These are phyloP conservation scores for Ailanthus altissimus DNA, from an alignment of 345 rosid species.

Conservation along the genomic window DNA sequence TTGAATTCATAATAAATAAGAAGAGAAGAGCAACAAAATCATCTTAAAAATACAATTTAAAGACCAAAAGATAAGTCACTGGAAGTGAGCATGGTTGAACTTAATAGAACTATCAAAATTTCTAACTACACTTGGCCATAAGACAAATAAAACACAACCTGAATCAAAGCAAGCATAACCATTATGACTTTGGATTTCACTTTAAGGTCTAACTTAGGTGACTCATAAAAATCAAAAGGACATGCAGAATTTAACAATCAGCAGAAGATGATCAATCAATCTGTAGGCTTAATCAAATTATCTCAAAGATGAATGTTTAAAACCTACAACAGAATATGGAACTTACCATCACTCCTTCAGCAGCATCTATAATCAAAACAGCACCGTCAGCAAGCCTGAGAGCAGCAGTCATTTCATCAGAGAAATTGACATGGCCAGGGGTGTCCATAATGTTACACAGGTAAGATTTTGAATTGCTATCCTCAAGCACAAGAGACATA, in stretches of 20 bases:
- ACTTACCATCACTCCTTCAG: constrained; percentile 79
- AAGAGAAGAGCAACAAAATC: background rate
- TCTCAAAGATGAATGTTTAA: background rate
- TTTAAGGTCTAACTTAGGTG: background rate
- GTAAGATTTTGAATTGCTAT: constrained; percentile 86
- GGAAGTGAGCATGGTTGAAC: background rate
- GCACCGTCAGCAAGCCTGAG: constrained; percentile 95
- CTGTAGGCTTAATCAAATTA: background rate
- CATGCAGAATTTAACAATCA: constrained; percentile 7
- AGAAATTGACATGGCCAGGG: constrained; percentile 89
- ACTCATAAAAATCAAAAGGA: constrained; percentile 11
- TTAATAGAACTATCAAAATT: background rate
- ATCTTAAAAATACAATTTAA: constrained; percentile 3
- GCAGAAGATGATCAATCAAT: background rate
- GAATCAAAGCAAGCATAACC: background rate
- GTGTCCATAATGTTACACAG: constrained; percentile 93
- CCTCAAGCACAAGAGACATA: constrained; percentile 97
- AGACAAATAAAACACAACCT: constrained; percentile 6
- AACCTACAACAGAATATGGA: constrained; percentile 2
- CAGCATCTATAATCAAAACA: constrained; percentile 93
- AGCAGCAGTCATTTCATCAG: constrained; percentile 86
- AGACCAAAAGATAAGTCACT: constrained; percentile 12
- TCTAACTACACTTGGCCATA: background rate
- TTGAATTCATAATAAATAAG: background rate
- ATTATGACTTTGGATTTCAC: background rate